Base-by-base conservation (phyloP, 495 filamentous ascomycete genomes). In the Annulohypoxylon stygium region DNA sequence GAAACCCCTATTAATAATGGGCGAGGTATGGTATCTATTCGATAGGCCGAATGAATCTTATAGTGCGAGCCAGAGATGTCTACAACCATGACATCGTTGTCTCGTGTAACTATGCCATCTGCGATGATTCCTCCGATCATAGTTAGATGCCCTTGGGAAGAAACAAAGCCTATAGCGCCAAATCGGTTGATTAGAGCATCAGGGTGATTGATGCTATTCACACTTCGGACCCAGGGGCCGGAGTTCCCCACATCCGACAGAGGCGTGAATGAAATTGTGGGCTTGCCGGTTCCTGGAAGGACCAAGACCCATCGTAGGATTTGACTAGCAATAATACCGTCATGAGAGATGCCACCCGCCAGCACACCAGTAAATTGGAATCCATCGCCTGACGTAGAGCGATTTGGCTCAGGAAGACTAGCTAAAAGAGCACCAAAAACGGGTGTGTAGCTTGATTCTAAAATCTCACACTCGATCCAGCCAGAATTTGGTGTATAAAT, bases 1-100 rank as follows among this genome's bases (percentile, higher is more conserved):
- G 85, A 88, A 68, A 88, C 84, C 4, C 94, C 93, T 50, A 91
- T 83, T 16, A 97, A 81, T 3, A 97, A 79, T 12, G 92, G 92
- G 26, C 87, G 82, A 16, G 78, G 75, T 0, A 51, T 26, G 5
- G 39, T 10, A 26, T 36, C 68, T 36, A 75, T 43, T 47, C 53
- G 43, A 16, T 41, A 73, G 4, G 59, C 25, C 39, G 73, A 65
- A 47, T 71, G 16, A 33, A 78, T 65, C n/a, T 39, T 63, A 12
- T 68, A 60, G 11, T 53, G 60, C 16, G 47, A n/a, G 33, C 26
- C 18, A 10, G 59, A 71, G 8, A 66, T 39, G 16, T 67, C 53
- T 3, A 79, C 41, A 4, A 74, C 41, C 0, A 75, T 12, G 7
- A 84, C 18, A 25, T 81, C 76, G 16, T 80, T 79, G 67, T 79